phyloP scores from a whole-genome alignment of 2,329 filamentous ascomycete genomes.

The Cladosporium austrohemisphaericum region DNA sequence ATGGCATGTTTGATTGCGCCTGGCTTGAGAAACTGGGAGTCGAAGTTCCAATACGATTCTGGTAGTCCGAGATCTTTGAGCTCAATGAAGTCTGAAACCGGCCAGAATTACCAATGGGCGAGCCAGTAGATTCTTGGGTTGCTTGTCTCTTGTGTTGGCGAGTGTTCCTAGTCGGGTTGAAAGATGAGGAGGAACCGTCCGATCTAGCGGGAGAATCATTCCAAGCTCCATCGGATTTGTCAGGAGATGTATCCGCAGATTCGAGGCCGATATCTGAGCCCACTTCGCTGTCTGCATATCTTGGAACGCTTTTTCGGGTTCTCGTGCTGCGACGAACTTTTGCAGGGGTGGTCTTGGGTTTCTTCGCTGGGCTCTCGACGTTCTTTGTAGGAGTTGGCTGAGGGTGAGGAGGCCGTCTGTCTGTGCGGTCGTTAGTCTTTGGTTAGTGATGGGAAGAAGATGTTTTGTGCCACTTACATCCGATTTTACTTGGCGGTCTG shows the following conservation, averaged over 20 bases:
- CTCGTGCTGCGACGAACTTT: conserved; percentile 19
- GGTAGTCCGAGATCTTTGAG: neutral
- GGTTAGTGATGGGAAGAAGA: neutral
- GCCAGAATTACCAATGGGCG: neutral
- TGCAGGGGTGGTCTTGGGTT: neutral
- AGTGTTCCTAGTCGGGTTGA: neutral
- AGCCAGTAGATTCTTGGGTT: neutral
- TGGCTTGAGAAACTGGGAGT: neutral
- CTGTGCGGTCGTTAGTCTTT: neutral
- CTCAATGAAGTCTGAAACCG: neutral
- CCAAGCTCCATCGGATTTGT: conserved; percentile 18
- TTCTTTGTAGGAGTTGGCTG: neutral
- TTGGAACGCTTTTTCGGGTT: conserved; percentile 17
- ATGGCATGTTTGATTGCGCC: neutral
- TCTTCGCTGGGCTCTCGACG: neutral
- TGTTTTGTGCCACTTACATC: neutral
- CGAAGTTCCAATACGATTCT: neutral
- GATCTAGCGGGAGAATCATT: conserved; percentile 11
- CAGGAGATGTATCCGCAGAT: conserved; percentile 15
- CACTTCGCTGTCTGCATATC: conserved; percentile 18
- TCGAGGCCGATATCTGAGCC: neutral
- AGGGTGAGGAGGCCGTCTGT: neutral
- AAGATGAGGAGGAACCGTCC: conserved; percentile 13
- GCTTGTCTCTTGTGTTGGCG: neutral
- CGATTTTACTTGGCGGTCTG: neutral